phyloP scores from a whole-genome alignment of 1,139 yeast species.

The Kurtzmaniella natalensis region DNA sequence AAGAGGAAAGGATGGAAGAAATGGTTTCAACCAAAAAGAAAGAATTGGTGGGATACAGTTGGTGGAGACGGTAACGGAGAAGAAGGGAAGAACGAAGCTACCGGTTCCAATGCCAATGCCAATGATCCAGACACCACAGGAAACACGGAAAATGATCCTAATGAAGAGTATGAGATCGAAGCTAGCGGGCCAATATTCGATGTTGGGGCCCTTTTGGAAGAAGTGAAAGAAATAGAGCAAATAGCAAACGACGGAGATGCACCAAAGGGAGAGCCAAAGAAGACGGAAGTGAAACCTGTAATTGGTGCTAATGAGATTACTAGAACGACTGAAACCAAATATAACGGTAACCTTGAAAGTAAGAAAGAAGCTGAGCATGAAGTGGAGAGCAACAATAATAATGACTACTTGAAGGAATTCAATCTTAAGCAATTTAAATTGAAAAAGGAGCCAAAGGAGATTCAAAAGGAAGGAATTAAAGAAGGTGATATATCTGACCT shows the following conservation, averaged over 20 bases:
- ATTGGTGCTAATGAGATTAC: not conserved
- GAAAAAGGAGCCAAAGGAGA: not conserved
- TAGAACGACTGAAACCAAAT: no score
- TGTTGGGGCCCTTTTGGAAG: constrained; percentile 40
- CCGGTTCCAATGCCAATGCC: constrained; percentile 5
- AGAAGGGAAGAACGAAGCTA: constrained; percentile 10
- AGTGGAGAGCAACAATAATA: no score
- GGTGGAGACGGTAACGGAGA: constrained; percentile 26
- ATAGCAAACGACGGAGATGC: constrained; percentile 19
- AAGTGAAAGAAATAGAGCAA: constrained; percentile 42
- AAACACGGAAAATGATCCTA: constrained; percentile 4
- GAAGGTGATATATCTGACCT: not conserved
- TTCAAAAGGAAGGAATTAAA: not conserved
- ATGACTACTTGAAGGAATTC: no score
- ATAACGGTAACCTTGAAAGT: no score
- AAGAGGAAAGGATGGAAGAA: constrained; percentile 51
- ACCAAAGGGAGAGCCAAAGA: not conserved
- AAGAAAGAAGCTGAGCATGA: no score
- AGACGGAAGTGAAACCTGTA: constrained; percentile 3
- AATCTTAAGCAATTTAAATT: not conserved
- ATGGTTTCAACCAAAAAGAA: constrained; percentile 74
- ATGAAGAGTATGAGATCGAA: constrained; percentile 8
- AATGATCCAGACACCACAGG: not conserved
- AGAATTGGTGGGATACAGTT: constrained; percentile 85
- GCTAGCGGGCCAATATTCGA: constrained; percentile 37